These are phyloP conservation scores for Cutaneotrichosporon spelunceum DNA, from an alignment of 1,284 basidiomycete genomes.

Conservation along the genomic window DNA sequence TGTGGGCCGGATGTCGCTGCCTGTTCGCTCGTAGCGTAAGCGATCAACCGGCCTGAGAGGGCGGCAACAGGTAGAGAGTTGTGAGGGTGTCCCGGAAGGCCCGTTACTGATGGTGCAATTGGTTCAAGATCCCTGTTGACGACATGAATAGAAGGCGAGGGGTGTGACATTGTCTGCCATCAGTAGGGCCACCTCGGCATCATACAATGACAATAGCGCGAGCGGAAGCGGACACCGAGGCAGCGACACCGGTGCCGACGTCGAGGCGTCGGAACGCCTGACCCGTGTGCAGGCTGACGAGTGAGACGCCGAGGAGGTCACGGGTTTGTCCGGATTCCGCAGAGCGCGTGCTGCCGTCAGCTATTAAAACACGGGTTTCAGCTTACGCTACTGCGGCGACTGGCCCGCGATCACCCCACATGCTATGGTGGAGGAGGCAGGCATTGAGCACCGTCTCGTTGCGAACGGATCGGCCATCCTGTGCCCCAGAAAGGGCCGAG, in stretches of 20 bases:
- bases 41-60: conserved; percentile 39
- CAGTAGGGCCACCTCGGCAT: not conserved
- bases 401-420: conserved; percentile 18
- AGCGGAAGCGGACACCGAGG: conserved; percentile 22
- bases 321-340: conserved; percentile 3
- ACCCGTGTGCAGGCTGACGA: conserved; percentile 32
- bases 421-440: conserved; percentile 14
- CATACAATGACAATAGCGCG: conserved; percentile 37
- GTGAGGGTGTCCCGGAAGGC: conserved; percentile 22
- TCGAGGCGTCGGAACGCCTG: conserved; percentile 31
- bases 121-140: conserved; percentile 29
- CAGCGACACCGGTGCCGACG: conserved; percentile 30
- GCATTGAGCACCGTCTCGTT: conserved; percentile 17
- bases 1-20: conserved; percentile 32
- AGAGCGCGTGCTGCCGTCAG: conserved; percentile 9
- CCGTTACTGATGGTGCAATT: conserved; percentile 14
- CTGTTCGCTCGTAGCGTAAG: conserved; percentile 31
- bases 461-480: not conserved
- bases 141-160: conserved; percentile 33
- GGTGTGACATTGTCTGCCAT: conserved; percentile 32
- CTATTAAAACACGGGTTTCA: not conserved
- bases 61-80: conserved; percentile 31
- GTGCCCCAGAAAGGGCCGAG: conserved; percentile 5
- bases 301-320: conserved; percentile 25
- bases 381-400: conserved; percentile 31